Evolutionary conservation across 495 filamentous ascomycete genomes (phyloP).

Genomic region (Penicillium bialowiezense): DNA sequence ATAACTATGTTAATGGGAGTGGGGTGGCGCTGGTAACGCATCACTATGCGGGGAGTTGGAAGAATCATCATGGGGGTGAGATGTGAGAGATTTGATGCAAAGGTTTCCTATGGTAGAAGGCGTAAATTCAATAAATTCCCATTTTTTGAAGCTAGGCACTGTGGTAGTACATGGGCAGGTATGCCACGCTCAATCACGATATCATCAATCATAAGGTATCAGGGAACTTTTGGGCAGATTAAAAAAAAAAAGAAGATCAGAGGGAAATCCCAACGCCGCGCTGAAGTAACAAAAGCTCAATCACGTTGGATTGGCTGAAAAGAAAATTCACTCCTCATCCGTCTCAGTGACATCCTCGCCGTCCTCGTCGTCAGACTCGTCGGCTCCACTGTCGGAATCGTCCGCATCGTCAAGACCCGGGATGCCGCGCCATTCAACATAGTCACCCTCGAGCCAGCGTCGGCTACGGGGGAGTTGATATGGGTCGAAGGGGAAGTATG

Average conservation of each 20-base stretch:
- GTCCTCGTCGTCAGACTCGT: conserved; percentile 29
- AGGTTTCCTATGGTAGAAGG: neutral
- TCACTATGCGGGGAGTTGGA: conserved; percentile 7
- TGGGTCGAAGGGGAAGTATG: conserved; percentile 96
- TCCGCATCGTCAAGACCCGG: conserved; percentile 66
- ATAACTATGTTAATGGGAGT: neutral
- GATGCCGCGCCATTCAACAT: conserved; percentile 77
- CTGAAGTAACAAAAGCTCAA: conserved; percentile 19
- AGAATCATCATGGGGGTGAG: conserved; percentile 2
- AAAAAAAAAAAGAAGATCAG: conserved; percentile 10
- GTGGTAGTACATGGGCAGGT: conserved; percentile 4
- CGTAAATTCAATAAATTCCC: conserved; percentile 8
- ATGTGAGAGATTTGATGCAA: neutral
- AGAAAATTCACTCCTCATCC: conserved; percentile 32
- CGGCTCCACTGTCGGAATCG: conserved; percentile 45
- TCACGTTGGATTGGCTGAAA: neutral
- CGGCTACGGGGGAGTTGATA: conserved; percentile 83
- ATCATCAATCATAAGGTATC: conserved; percentile 20
- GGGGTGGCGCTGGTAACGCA: neutral
- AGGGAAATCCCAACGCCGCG: conserved; percentile 20
- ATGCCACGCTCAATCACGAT: conserved; percentile 13
- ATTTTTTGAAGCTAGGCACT: conserved; percentile 14
- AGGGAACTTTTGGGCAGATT: conserved; percentile 17
- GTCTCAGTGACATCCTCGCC: conserved; percentile 36
- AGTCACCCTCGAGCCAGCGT: conserved; percentile 81